Evolutionary conservation across 768 basidiomycete genomes (phyloP), one percentile per base, ranked within the genome.

Genomic region (Serendipita sp.): DNA sequence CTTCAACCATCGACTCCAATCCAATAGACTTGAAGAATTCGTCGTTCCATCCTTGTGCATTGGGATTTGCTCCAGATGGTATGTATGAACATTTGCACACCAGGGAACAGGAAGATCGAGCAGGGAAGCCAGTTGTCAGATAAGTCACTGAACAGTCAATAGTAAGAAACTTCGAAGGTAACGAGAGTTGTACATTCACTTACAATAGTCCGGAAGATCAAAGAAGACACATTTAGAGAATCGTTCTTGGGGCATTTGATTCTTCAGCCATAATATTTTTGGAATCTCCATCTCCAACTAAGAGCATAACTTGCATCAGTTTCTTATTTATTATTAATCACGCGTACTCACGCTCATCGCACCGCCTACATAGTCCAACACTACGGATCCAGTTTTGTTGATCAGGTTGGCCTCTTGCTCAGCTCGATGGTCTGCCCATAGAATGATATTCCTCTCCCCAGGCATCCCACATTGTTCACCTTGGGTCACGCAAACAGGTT

Each of bases 241-340:
- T 16, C 77, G 78, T 10, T 80, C 75, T 0, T 82, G 71, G 1
- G 80, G 71, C 93, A 98, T 94, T 75, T 88, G 79, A 66, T 83
- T 85, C 74, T 94, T 97, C 46, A 98, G 80, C 96, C 96, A 98
- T 33, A 98, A 83, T 34, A 94, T 87, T 74, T 98, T 98, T 0
- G 95, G 95, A 48, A 97, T 83, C 74, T 97, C 95, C 96, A 98
- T 98, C 74, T 98, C 94, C 46, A 97, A 81, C 90, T 96, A 67
- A 2, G 13, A 8, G 6, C 5, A 31, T n/a, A n/a, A 65, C 27
- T 62, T 34, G 45, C 6, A 48, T 8, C 55, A n/a, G 18, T 46
- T 10, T 60, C 62, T 48, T 34, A 11, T 27, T 43, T 46, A 27
- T 55, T 63, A 46, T 31, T 10, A 43, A 16, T 45, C 36, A 63